phyloP scores from a whole-genome alignment of 1,284 basidiomycete species.

The Ceratobasidium sp. region DNA sequence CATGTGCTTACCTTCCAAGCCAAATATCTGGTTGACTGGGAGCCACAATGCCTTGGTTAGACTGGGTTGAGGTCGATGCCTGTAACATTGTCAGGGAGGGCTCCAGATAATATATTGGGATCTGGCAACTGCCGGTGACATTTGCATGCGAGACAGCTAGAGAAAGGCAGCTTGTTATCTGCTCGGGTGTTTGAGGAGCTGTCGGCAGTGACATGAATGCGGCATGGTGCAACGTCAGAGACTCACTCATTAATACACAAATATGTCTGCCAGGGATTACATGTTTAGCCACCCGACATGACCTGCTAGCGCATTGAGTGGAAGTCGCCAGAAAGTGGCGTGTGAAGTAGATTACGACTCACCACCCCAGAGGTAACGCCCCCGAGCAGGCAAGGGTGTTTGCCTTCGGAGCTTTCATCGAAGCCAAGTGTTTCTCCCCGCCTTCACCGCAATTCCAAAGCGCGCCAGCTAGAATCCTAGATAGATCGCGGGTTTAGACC shows the following conservation, averaged over 20 bases:
- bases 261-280: background rate
- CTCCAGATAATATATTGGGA: background rate
- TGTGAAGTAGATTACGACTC: constrained; percentile 37
- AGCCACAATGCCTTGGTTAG: no score
- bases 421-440: constrained; percentile 19
- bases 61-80: no score
- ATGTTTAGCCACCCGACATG: background rate
- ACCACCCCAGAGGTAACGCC: constrained; percentile 4
- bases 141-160: background rate
- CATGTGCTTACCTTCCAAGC: background rate
- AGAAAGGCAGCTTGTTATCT: background rate
- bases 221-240: constrained; percentile 15
- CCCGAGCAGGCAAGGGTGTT: constrained; percentile 6
- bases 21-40: background rate
- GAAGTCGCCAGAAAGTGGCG: constrained; percentile 12
- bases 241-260: background rate
- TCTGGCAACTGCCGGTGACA: background rate
- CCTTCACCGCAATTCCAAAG: background rate
- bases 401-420: background rate
- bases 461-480: background rate
- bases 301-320: constrained; percentile 33
- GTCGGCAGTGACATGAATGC: background rate
- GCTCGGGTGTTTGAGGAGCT: background rate
- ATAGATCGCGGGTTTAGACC: background rate
- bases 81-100: no score